Base-by-base conservation (phyloP, 352 stramenopile species). In the Pythium rhizo-oryzae region DNA sequence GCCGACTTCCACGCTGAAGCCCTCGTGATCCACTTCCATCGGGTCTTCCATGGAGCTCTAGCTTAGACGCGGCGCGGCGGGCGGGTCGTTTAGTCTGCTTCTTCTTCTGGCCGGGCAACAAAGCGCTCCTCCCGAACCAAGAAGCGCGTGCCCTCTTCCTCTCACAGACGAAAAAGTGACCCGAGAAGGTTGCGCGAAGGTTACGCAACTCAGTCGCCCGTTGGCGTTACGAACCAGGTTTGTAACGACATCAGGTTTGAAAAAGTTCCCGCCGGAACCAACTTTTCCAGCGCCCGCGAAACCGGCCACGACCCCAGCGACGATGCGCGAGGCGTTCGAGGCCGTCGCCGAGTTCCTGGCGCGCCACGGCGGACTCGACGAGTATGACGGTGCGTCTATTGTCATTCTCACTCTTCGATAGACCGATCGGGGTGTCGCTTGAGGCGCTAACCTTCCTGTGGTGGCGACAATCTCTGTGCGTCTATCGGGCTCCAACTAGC, bases 1-100 rank as follows among this genome's bases (percentile, higher is more conserved):
- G 39, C 77, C 78, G 24, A 71, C 33, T 46, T 77, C 70, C 46
- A 83, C 65, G 44, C 37, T 72, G 60, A 85, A 77, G 19, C 58
- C 56, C 39, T 77, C 69, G 15, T 68, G 57, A 8, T 84, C 71
- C 25, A 76, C 63, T 25, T 75, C 74, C 68, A 77, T 76, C 18
- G 64, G 59, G 18, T 76, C 70, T 21, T 51, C 60, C 70, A 76
- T 76, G 35, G 28, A 33, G 9, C 12, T 56, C 15, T 25, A 62
- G 9, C 4, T 41, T 41, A 41, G 35, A 41, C 35, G 35, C 35
- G 35, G 23, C 23, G 57, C 15, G 9, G 30, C 44, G 23, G 18
- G 21, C 16, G 23, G 25, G 23, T 47, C 37, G 13, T 35, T 39
- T 19, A 21, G 53, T n/a, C 35, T 19, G 13, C 52, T 28, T 59